Conservation (phyloP, 768 basidiomycete genomes). For the Rhodotorula graminis region DNA sequence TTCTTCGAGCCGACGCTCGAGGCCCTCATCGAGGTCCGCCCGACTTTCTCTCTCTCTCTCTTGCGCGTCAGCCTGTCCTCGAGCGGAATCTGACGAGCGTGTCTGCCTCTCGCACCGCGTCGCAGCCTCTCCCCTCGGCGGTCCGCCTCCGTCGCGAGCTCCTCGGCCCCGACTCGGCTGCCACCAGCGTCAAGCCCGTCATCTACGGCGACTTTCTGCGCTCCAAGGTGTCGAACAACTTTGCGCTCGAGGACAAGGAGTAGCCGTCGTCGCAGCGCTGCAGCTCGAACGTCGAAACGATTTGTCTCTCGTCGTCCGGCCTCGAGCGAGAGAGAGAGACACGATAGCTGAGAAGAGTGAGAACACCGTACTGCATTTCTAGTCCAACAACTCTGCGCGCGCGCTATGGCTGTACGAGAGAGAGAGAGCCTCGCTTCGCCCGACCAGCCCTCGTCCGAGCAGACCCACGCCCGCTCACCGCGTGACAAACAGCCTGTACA, state of each 20-base stretch:
- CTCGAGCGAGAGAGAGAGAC: too few relatives aligned
- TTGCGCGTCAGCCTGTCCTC: fast-evolving
- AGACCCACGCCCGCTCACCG: background rate
- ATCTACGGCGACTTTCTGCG: conserved; percentile 75
- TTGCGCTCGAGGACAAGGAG: conserved; percentile 43
- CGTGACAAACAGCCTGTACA: conserved; percentile 28
- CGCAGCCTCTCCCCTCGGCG: conserved; percentile 59
- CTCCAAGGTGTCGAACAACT: conserved; percentile 69
- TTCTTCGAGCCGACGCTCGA: conserved; percentile 90
- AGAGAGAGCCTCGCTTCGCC: too few relatives aligned
- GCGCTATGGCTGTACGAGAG: too few relatives aligned
- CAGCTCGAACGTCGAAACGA: too few relatives aligned
- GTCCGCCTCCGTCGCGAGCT: conserved; percentile 47
- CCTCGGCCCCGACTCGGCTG: too few relatives aligned
- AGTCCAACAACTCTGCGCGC: too few relatives aligned
- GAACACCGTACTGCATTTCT: too few relatives aligned
- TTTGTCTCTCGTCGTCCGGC: too few relatives aligned
- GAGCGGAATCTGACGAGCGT: background rate
- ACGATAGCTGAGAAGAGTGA: too few relatives aligned
- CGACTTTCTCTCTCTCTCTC: fast-evolving
- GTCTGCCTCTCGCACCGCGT: background rate
- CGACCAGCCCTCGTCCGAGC: too few relatives aligned
- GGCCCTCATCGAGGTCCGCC: conserved; percentile 54
- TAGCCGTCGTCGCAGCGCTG: too few relatives aligned
- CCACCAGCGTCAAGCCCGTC: conserved; percentile 50